phyloP scores from a whole-genome alignment of 192 early-diverging fungal genomes.

The Podila minutissima region DNA sequence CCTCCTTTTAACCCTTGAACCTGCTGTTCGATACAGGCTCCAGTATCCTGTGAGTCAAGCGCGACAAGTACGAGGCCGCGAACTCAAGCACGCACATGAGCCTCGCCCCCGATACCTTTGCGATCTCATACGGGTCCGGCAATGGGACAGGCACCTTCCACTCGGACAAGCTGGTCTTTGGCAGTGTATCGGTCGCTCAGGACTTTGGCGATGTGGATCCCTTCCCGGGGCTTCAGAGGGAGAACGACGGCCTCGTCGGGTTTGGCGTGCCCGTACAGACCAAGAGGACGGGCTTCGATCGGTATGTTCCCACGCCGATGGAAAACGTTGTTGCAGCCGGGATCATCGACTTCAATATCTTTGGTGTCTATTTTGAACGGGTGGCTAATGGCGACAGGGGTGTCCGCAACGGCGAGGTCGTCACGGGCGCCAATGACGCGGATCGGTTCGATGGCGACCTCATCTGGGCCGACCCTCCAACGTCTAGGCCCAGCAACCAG shows the following conservation, averaged over 20 bases:
- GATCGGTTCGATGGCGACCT: conserved; percentile 17
- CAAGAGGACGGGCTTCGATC: neutral
- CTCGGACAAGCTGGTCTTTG: conserved; percentile 21
- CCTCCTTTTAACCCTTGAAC: conserved; percentile 17
- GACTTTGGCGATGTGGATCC: no score
- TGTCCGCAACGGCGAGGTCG: conserved; percentile 35
- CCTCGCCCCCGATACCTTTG: conserved; percentile 8
- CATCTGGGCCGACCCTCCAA: conserved; percentile 14
- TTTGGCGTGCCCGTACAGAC: neutral
- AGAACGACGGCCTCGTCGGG: conserved; percentile 13
- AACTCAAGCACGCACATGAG: conserved; percentile 3
- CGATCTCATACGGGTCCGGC: conserved; percentile 24
- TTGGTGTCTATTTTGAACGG: conserved; percentile 33
- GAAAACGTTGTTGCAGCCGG: conserved; percentile 12
- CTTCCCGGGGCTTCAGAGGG: no score
- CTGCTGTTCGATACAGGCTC: conserved; percentile 48
- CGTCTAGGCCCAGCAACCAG: neutral
- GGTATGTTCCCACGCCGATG: conserved; percentile 15
- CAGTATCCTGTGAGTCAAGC: conserved; percentile 31
- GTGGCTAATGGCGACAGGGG: neutral
- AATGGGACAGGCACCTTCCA: conserved; percentile 20
- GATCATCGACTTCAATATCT: conserved; percentile 2
- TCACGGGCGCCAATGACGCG: conserved; percentile 21
- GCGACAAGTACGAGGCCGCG: conserved; percentile 7
- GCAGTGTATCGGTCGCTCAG: no score